Evolutionary conservation across 2,329 filamentous ascomycete species (phyloP).

Genomic region (Fusarium zealandicum): DNA sequence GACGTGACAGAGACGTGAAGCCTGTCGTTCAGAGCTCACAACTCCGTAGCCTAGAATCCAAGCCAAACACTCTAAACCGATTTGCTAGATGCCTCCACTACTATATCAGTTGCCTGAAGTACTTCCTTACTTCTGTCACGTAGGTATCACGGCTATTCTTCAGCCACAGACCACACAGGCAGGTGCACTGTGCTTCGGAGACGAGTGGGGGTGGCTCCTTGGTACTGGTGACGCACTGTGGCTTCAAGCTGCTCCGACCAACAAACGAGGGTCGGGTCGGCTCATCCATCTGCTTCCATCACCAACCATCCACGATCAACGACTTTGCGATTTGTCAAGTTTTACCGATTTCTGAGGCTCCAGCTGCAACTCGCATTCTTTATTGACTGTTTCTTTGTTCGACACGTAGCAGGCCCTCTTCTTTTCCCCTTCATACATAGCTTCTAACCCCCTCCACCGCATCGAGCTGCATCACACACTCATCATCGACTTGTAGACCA

Average conservation of each 20-base stretch:
- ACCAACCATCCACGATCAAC: slow-evolving; percentile 20
- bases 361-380: background rate
- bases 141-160: too few relatives aligned
- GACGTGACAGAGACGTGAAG: too few relatives aligned
- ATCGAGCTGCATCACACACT: slow-evolving; percentile 16
- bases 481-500: slow-evolving; percentile 45
- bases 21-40: too few relatives aligned
- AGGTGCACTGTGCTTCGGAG: too few relatives aligned
- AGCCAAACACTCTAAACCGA: too few relatives aligned
- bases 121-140: too few relatives aligned
- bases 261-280: slow-evolving; percentile 16
- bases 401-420: slow-evolving; percentile 22
- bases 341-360: slow-evolving; percentile 17
- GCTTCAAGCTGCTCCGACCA: slow-evolving; percentile 28
- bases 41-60: too few relatives aligned
- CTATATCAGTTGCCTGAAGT: too few relatives aligned
- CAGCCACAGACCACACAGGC: too few relatives aligned
- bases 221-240: slow-evolving; percentile 38
- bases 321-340: slow-evolving; percentile 17
- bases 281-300: slow-evolving; percentile 44
- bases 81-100: too few relatives aligned
- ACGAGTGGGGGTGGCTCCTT: slow-evolving; percentile 27
- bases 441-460: slow-evolving; percentile 10
- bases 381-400: slow-evolving; percentile 14
- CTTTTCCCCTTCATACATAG: slow-evolving; percentile 10